These are phyloP conservation scores for Lactarius akahatsu DNA, from an alignment of 768 basidiomycete species.

Conservation along the genomic window DNA sequence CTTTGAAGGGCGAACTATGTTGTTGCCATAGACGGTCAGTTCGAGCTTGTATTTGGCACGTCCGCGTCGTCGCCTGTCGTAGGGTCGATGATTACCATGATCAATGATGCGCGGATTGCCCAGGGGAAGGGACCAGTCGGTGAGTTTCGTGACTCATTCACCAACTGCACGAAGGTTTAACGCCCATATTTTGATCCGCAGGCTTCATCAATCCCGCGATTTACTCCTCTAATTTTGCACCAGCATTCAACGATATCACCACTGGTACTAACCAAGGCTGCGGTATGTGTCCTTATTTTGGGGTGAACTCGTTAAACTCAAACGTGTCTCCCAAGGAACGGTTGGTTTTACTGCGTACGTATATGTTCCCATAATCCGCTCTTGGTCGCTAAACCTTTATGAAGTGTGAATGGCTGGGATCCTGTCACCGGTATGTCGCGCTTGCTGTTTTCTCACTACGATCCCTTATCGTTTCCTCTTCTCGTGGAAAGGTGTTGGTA, in stretches of 20 bases:
- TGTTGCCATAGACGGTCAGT: constrained; percentile 35
- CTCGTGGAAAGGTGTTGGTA: constrained; percentile 31
- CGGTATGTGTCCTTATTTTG: constrained; percentile 14
- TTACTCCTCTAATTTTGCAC: constrained; percentile 29
- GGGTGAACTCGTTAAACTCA: neutral
- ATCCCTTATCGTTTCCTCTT: neutral
- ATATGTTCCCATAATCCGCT: neutral
- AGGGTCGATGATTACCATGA: constrained; percentile 37
- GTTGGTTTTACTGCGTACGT: constrained; percentile 32
- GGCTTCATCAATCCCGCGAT: constrained; percentile 59
- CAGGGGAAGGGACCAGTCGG: constrained; percentile 39
- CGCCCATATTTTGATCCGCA: neutral
- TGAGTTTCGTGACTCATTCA: neutral
- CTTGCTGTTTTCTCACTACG: too few species aligned
- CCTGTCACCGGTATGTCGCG: constrained; percentile 31
- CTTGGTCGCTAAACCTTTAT: constrained; percentile 2
- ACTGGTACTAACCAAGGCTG: constrained; percentile 31
- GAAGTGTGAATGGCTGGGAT: constrained; percentile 31
- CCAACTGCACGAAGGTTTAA: neutral
- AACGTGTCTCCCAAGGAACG: constrained; percentile 20
- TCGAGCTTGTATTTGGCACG: constrained; percentile 38
- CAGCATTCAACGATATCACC: constrained; percentile 34
- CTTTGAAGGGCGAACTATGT: constrained; percentile 35
- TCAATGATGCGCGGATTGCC: constrained; percentile 42
- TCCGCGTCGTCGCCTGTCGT: constrained; percentile 40